Conservation (phyloP, 257 asterid species). For the Penstemon barbatus region DNA sequence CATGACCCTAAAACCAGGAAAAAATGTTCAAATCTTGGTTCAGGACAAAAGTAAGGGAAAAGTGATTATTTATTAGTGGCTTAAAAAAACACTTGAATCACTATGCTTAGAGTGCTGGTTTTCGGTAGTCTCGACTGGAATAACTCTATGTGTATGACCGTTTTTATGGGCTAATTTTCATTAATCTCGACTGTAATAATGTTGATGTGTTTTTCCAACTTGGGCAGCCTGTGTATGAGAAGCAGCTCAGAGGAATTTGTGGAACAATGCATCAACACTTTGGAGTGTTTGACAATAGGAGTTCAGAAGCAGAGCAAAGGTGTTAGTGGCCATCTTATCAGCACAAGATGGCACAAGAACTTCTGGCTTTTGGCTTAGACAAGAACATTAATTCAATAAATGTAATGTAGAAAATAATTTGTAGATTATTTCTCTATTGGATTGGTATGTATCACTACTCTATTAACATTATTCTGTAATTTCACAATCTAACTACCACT, state of each 20-base stretch:
- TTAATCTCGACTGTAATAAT: too few species aligned
- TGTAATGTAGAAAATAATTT: constrained; percentile 25
- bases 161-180: too few species aligned
- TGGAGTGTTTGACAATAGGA: constrained; percentile 61
- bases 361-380: constrained; percentile 59
- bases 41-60: too few species aligned
- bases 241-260: constrained; percentile 48
- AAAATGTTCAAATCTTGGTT: too few species aligned
- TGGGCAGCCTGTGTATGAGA: constrained; percentile 30
- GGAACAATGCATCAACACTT: constrained; percentile 45
- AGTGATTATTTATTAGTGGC: too few species aligned
- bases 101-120: too few species aligned
- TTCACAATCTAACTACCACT: constrained; percentile 16
- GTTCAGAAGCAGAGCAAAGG: constrained; percentile 57
- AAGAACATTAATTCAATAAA: not conserved
- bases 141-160: too few species aligned
- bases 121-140: too few species aligned
- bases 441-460: constrained; percentile 4
- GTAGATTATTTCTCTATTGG: not conserved
- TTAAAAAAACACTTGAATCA: too few species aligned
- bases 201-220: too few species aligned
- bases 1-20: too few species aligned
- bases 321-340: constrained; percentile 59
- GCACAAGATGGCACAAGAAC: constrained; percentile 65
- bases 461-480: constrained; percentile 21